A percentile compares a stretch with the other conserved stretches of the same genome.
phyloP scores from a whole-genome alignment of 2,329 filamentous ascomycete genomes.

The Nigrograna mackinnonii region DNA sequence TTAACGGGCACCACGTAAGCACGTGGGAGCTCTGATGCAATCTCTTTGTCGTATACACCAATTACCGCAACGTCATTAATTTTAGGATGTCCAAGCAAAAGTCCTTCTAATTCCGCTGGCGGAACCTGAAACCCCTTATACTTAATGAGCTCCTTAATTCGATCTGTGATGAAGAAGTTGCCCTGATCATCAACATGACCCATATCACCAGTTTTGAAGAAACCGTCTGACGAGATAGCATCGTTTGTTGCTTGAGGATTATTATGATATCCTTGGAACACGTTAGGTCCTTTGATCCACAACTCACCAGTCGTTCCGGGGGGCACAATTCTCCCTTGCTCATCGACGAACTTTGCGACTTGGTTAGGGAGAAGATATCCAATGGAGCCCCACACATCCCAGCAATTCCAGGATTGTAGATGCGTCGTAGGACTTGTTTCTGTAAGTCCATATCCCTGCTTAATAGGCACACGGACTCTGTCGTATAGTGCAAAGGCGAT shows the following conservation, averaged over 20 bases:
- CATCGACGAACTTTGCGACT: slow-evolving; percentile 87
- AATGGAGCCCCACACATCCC: slow-evolving; percentile 79
- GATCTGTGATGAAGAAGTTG: slow-evolving; percentile 90
- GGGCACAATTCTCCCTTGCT: slow-evolving; percentile 89
- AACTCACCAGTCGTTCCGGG: slow-evolving; percentile 93
- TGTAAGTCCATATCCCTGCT: slow-evolving; percentile 92
- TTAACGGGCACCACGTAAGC: too few relatives aligned
- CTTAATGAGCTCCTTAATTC: slow-evolving; percentile 99
- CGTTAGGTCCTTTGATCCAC: slow-evolving; percentile 75
- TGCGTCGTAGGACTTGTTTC: slow-evolving; percentile 93
- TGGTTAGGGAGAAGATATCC: slow-evolving; percentile 86
- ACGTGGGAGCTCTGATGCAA: too few relatives aligned
- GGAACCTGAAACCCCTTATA: too few relatives aligned
- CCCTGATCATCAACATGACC: slow-evolving; percentile 82
- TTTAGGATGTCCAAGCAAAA: too few relatives aligned
- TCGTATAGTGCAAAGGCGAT: too few relatives aligned
- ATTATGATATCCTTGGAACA: slow-evolving; percentile 89
- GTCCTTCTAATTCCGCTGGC: too few relatives aligned
- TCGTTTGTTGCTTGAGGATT: slow-evolving; percentile 86
- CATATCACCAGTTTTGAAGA: slow-evolving; percentile 97
- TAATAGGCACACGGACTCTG: too few relatives aligned
- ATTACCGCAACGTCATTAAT: too few relatives aligned
- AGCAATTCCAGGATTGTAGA: slow-evolving; percentile 71
- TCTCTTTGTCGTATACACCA: too few relatives aligned
- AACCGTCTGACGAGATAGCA: slow-evolving; percentile 82